Evolutionary conservation across 768 basidiomycete species (phyloP).

Genomic region (Cystofilobasidium macerans): DNA sequence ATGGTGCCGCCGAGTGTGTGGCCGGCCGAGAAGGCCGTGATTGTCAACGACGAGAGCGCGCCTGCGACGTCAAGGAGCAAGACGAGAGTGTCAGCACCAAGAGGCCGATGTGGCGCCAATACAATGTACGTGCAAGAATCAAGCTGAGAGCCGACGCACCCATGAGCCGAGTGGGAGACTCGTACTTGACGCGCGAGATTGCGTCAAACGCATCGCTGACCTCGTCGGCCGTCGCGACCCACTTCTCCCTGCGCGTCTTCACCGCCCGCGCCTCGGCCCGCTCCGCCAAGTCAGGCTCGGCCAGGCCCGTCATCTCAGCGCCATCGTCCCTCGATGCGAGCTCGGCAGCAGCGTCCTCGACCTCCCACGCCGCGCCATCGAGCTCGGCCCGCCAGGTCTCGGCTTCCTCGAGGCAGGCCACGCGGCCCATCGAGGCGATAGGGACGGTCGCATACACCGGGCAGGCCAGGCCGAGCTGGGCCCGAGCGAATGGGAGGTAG

Average conservation of each 20-base stretch:
- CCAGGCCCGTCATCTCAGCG: constrained; percentile 29
- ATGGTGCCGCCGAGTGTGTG: constrained; percentile 93
- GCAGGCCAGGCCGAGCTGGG: constrained; percentile 65
- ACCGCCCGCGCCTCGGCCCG: constrained; percentile 13
- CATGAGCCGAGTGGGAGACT: constrained; percentile 87
- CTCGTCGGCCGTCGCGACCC: constrained; percentile 65
- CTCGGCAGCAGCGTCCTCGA: constrained; percentile 8
- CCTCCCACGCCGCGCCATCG: constrained; percentile 30
- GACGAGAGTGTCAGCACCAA: not conserved
- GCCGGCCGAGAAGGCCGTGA: constrained; percentile 89
- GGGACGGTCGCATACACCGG: constrained; percentile 90
- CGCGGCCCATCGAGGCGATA: constrained; percentile 87
- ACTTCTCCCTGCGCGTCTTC: constrained; percentile 45
- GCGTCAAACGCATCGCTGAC: constrained; percentile 87
- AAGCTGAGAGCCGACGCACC: constrained; percentile 45
- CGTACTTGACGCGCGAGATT: constrained; percentile 83
- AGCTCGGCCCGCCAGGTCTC: constrained; percentile 50
- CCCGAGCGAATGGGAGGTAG: constrained; percentile 82
- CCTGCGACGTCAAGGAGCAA: constrained; percentile 43
- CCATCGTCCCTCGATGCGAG: constrained; percentile 13
- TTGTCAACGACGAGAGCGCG: constrained; percentile 81
- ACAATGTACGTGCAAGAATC: not conserved
- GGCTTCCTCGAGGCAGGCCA: constrained; percentile 78
- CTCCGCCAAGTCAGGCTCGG: constrained; percentile 27
- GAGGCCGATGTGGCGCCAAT: not conserved